Conservation (phyloP, 768 basidiomycete species). For the Serendipita indica region DNA sequence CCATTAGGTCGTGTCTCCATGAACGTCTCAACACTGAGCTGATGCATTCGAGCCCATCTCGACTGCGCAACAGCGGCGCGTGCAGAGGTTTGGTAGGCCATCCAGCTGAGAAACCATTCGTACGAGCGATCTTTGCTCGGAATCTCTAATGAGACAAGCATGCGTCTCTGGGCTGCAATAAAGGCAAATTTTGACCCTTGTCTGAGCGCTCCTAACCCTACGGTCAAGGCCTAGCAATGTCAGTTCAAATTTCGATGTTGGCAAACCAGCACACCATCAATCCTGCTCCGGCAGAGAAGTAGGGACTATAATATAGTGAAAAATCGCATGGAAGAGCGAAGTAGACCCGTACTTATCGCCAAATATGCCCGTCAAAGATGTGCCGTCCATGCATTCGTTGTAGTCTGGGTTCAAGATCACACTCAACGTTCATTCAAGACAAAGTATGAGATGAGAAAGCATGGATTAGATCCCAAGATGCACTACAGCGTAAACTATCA, state of each 20-base stretch:
- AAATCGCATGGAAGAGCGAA: not conserved
- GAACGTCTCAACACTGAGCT: conserved; percentile 86
- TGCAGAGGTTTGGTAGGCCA: conserved; percentile 52
- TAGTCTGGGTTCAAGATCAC: not conserved
- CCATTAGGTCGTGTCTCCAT: conserved; percentile 75
- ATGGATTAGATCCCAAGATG: not conserved
- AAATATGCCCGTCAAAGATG: not conserved
- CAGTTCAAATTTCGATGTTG: not conserved
- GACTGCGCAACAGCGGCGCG: conserved; percentile 20
- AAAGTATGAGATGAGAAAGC: not conserved
- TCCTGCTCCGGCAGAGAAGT: conserved; percentile 96
- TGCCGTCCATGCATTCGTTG: not conserved
- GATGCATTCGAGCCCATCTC: conserved; percentile 63
- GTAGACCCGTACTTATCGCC: not conserved
- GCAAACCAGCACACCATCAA: conserved; percentile 54
- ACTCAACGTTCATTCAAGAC: not conserved
- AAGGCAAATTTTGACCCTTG: conserved; percentile 54
- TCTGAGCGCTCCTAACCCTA: conserved; percentile 62
- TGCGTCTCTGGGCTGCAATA: conserved; percentile 64
- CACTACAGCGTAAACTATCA: not conserved
- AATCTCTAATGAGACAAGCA: conserved; percentile 92
- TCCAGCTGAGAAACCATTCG: conserved; percentile 95
- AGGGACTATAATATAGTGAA: conserved; percentile 44
- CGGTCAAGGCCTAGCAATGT: conserved; percentile 66
- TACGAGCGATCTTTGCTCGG: conserved; percentile 91